Conservation (phyloP, 2,329 filamentous ascomycete genomes). For the Pyrenophora teres region DNA sequence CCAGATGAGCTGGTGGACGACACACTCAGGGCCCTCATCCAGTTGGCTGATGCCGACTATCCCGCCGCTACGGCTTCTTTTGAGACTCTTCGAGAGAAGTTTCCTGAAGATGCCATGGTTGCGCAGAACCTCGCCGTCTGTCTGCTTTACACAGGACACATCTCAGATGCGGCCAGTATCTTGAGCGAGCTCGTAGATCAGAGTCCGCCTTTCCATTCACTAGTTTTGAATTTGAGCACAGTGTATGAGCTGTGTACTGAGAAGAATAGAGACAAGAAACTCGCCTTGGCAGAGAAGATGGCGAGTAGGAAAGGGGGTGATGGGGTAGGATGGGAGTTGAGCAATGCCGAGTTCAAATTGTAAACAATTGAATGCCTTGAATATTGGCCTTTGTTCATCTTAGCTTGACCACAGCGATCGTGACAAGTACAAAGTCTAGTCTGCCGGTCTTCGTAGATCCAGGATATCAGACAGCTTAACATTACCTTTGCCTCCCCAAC, state of each 20-base stretch:
- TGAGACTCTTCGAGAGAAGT: conserved; percentile 56
- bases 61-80: conserved; percentile 66
- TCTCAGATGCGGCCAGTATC: conserved; percentile 65
- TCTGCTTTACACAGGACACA: conserved; percentile 77
- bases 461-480: conserved; percentile 68
- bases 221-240: conserved; percentile 88
- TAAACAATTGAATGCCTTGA: conserved; percentile 38
- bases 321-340: conserved; percentile 69
- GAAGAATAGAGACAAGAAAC: conserved; percentile 70
- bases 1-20: conserved; percentile 40
- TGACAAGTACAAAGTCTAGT: background rate
- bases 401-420: too few species aligned
- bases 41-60: conserved; percentile 79
- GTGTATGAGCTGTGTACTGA: conserved; percentile 93
- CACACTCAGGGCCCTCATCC: conserved; percentile 69
- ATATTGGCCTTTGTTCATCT: too few species aligned
- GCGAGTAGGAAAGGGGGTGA: conserved; percentile 62
- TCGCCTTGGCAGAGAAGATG: conserved; percentile 70
- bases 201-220: conserved; percentile 68
- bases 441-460: conserved; percentile 27
- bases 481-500: conserved; percentile 81
- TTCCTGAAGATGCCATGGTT: conserved; percentile 68
- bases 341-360: conserved; percentile 76
- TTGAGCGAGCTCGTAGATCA: conserved; percentile 69
- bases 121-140: conserved; percentile 84